Evolutionary conservation across 106 monocot genomes (phyloP).

Genomic region (Apostasia ramifera): DNA sequence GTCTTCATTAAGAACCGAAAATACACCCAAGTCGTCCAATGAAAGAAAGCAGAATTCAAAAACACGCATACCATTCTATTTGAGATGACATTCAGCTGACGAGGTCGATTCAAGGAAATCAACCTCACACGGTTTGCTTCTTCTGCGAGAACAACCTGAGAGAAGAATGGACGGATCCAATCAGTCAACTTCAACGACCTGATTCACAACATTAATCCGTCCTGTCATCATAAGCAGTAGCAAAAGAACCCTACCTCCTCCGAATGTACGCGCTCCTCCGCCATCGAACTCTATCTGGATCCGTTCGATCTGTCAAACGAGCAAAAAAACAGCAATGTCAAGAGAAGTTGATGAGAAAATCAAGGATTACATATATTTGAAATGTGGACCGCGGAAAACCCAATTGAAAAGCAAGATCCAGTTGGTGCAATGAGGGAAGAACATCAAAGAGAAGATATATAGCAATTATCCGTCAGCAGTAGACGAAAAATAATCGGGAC

Average conservation of each 20-base stretch:
- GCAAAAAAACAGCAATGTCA: background rate
- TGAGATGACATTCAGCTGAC: constrained; percentile 80
- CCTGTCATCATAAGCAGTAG: background rate
- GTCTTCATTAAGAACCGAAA: background rate
- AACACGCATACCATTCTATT: constrained; percentile 43
- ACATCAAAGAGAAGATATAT: background rate
- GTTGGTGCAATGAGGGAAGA: background rate
- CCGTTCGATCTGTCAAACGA: background rate
- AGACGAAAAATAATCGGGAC: too few relatives aligned
- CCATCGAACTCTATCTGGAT: background rate
- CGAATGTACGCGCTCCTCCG: constrained; percentile 8
- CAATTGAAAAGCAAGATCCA: background rate
- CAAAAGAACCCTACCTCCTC: constrained; percentile 16
- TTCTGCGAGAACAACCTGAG: constrained; percentile 61
- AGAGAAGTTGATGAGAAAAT: background rate
- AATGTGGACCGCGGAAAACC: background rate
- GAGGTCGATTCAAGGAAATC: constrained; percentile 78
- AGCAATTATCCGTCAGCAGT: background rate
- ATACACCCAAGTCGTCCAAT: background rate
- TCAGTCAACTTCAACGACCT: background rate
- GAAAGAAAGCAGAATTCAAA: background rate
- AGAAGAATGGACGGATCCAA: background rate
- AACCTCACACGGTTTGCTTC: constrained; percentile 49
- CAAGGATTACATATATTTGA: background rate
- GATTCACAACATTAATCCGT: background rate